Base-by-base conservation (phyloP, 2,329 filamentous ascomycete species). In the Botrytis squamosa region DNA sequence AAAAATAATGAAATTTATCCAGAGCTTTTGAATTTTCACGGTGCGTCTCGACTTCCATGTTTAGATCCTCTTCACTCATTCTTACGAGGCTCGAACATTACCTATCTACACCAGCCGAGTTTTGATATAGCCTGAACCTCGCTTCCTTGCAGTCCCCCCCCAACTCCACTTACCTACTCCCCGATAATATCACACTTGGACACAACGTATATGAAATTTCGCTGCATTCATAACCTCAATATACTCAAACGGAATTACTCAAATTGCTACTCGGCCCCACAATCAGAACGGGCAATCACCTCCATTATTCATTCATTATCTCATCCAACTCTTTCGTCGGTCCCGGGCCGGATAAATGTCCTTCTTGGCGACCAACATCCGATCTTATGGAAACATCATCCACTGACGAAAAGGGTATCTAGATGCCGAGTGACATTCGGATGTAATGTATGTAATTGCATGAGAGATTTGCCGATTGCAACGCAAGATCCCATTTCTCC, bases 401-500 rank as follows among this genome's bases (percentile, higher is more conserved):
- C 16, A 70, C 57, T 29, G n/a, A 44, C 55, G 55, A 63, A 63
- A 70, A 36, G 52, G 68, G 55, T 25, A 60, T 63, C 36, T 8
- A 46, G 55, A 38, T 70, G 55, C 55, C 68, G 68, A 70, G 68
- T 63, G 33, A 46, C 68, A 63, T 63, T 70, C 68, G 55, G 68
- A 60, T 70, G 38, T 70, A 44, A 70, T 70, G 55, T 70, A 70
- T 70, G 55, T 70, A 63, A 70, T 62, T 63, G 68, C 68, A 70
- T 57, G 25, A 69, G 36, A 57, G 66, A 69, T 69, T 57, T 57
- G 36, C 66, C 49, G 49, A 59, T 25, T 69, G 66, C 52, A 69
- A 69, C 66, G 38, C 36, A 42, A 69, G 66, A 69, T 59, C n/a
- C 66, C 38, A 10, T n/a, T 42, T 42, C 49, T 69, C 38, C 36